These are phyloP conservation scores for Aspergillus tanneri DNA, from an alignment of 2,329 filamentous ascomycete species.

Conservation along the genomic window DNA sequence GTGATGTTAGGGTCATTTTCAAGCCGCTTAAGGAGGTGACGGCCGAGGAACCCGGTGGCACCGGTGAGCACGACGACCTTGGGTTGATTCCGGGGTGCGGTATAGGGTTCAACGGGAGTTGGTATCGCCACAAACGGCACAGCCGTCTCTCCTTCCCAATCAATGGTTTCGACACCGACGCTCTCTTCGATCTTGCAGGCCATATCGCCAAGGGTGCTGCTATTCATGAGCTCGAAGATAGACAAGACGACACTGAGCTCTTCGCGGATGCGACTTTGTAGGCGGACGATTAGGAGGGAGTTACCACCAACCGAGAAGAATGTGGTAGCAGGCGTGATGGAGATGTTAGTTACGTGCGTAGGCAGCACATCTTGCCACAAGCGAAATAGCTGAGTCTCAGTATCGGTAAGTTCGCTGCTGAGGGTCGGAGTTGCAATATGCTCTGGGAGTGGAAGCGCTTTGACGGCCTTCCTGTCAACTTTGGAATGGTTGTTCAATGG, in stretches of 20 bases:
- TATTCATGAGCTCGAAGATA: constrained; percentile 40
- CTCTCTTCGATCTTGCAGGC: constrained; percentile 32
- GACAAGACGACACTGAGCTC: constrained; percentile 31
- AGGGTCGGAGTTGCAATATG: background rate
- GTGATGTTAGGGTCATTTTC: constrained; percentile 29
- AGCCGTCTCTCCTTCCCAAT: constrained; percentile 44
- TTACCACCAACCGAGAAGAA: constrained; percentile 31
- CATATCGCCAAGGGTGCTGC: constrained; percentile 44
- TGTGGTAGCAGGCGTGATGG: constrained; percentile 2
- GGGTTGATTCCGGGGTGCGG: background rate
- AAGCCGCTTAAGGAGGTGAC: constrained; percentile 40
- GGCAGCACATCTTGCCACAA: constrained; percentile 14
- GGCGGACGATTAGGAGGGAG: constrained; percentile 28
- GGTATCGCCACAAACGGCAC: background rate
- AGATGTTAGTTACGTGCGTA: background rate
- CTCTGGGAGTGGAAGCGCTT: constrained; percentile 8
- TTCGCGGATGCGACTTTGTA: constrained; percentile 39
- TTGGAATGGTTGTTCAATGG: constrained; percentile 30
- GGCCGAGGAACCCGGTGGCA: constrained; percentile 40
- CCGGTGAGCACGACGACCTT: constrained; percentile 28
- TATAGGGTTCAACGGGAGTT: background rate
- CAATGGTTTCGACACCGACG: constrained; percentile 22
- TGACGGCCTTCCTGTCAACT: constrained; percentile 26
- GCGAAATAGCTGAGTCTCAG: background rate
- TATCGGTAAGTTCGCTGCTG: constrained; percentile 5